Evolutionary conservation across 2,329 filamentous ascomycete genomes (phyloP), one percentile per base, ranked within the genome.

Genomic region (Fusarium humuli): DNA sequence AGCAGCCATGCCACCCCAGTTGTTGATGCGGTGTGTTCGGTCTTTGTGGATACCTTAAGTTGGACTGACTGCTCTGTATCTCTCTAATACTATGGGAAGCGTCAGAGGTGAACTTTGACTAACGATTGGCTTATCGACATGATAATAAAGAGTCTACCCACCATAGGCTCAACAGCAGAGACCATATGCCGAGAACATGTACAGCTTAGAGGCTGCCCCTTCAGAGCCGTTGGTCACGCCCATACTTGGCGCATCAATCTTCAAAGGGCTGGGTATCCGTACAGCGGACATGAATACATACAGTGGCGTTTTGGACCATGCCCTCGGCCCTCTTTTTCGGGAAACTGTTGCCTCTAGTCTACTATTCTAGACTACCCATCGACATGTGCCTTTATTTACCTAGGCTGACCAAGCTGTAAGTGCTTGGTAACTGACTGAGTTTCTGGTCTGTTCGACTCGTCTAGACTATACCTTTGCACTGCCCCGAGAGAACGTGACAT

Each of bases 21-120:
- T 54, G 56, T 57, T 27, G 56, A 71, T 71, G 69, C 60, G 61
- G 64, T 67, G 64, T 67, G 64, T 49, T 70, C 55, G 61, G 71
- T 57, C 53, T 56, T 34, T 69, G 65, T 54, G 69, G 69, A 53
- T 69, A 70, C 68, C 53, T 60, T 48, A 42, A 20, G 54, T 46
- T 70, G 52, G 30, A 57, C 50, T 57, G 29, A 59, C 46, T 53
- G 50, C 44, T 47, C 55, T 50, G 46, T 62, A 37, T n/a, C 53
- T 65, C 53, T 58, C 53, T 40, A 37, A 65, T 60, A 47, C 64
- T 34, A 45, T 56, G 37, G 47, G 52, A 41, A 52, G 34, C 54
- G 30, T 63, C 49, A 32, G 47, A 53, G 14, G 42, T 64, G 50
- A 32, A n/a, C 13, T 56, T 49, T 57, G 6, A 45, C 49, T 45